A percentile compares a stretch with the other conserved stretches of the same genome.
phyloP scores from a whole-genome alignment of 352 stramenopile genomes.

The Phytophthora hybrid region DNA sequence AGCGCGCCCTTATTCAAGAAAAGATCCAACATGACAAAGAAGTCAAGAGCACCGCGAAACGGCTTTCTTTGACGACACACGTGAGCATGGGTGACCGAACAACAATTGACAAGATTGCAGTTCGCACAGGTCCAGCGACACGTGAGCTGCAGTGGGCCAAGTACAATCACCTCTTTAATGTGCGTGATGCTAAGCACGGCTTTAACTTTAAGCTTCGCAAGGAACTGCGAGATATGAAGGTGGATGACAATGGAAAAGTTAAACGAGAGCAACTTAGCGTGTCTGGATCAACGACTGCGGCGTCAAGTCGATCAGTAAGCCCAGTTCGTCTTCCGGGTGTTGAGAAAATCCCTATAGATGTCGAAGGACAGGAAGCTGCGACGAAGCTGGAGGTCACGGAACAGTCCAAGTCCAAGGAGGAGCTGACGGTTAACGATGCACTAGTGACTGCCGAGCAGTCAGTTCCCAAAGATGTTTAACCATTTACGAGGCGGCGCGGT shows the following conservation, averaged over 20 bases:
- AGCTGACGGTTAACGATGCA: not conserved
- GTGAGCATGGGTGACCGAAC: conserved; percentile 60
- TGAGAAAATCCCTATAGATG: not conserved
- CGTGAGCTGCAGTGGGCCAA: conserved; percentile 74
- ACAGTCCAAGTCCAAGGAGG: not conserved
- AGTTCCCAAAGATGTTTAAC: conserved; percentile 15
- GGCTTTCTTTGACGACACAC: conserved; percentile 71
- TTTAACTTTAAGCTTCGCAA: conserved; percentile 84
- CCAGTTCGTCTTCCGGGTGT: conserved; percentile 18
- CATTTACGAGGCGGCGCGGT: not conserved
- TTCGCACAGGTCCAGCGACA: conserved; percentile 59
- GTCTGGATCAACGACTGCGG: conserved; percentile 39
- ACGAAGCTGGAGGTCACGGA: not conserved
- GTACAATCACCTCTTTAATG: conserved; percentile 60
- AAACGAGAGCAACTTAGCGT: conserved; percentile 33
- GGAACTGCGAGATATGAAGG: conserved; percentile 54
- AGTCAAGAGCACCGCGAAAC: conserved; percentile 64
- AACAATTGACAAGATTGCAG: conserved; percentile 62
- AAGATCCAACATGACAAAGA: conserved; percentile 77
- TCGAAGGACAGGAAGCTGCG: conserved; percentile 3
- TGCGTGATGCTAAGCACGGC: conserved; percentile 65
- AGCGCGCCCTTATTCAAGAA: conserved; percentile 71
- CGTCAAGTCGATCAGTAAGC: conserved; percentile 43
- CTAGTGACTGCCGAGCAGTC: conserved; percentile 6
- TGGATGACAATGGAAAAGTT: conserved; percentile 25